phyloP scores from a whole-genome alignment of 371 early-diverging fungal genomes.

The Apophysomyces trapeziformis region DNA sequence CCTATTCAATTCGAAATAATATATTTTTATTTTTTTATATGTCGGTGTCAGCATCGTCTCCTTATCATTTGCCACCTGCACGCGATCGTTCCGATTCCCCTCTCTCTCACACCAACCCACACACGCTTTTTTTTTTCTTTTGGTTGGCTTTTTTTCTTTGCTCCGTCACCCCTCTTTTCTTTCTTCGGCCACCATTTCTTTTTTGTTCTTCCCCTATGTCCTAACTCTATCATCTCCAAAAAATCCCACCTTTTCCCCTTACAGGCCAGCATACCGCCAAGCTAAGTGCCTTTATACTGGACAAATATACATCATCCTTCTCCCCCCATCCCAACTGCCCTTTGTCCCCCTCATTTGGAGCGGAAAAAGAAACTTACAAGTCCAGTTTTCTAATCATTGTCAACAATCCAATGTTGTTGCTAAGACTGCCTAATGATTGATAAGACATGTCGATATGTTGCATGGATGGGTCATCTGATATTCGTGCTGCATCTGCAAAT shows the following conservation, averaged over 20 bases:
- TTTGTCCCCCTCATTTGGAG: slow-evolving; percentile 7
- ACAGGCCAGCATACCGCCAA: slow-evolving; percentile 5
- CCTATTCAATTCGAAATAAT: slow-evolving; percentile 17
- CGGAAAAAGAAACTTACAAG: slow-evolving; percentile 27
- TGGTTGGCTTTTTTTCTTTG: too few species aligned
- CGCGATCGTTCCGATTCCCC: slow-evolving; percentile 11
- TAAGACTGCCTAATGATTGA: slow-evolving; percentile 18
- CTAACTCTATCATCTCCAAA: slow-evolving; percentile 8
- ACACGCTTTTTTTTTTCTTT: too few species aligned
- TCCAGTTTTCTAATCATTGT: slow-evolving; percentile 28
- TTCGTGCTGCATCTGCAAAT: slow-evolving; percentile 16
- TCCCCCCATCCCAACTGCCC: slow-evolving; percentile 11
- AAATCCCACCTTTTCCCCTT: not conserved
- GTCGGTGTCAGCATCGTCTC: slow-evolving; percentile 9
- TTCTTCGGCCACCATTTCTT: slow-evolving; percentile 13
- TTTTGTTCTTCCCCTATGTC: slow-evolving; percentile 4
- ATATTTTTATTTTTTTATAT: not conserved
- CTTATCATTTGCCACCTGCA: slow-evolving; percentile 12
- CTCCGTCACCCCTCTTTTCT: not conserved
- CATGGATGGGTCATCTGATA: slow-evolving; percentile 14
- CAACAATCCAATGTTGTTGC: slow-evolving; percentile 28
- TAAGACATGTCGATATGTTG: slow-evolving; percentile 21
- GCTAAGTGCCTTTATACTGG: slow-evolving; percentile 6
- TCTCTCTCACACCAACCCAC: not conserved
- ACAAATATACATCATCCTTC: not conserved